Evolutionary conservation across 495 filamentous ascomycete genomes (phyloP).

Genomic region (Penicillium odoratum): DNA sequence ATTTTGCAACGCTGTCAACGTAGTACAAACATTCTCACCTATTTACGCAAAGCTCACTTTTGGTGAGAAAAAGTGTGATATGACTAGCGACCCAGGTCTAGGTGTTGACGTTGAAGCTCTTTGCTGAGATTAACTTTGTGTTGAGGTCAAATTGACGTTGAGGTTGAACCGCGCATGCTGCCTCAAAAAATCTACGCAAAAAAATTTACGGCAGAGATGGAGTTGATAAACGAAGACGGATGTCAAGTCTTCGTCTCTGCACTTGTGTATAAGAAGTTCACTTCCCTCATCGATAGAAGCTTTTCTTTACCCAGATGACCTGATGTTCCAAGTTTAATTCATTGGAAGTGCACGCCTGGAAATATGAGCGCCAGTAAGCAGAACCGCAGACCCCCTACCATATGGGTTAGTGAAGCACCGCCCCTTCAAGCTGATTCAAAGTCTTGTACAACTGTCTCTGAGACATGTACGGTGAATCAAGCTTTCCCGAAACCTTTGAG

Average conservation of each 20-base stretch:
- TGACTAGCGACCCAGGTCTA: neutral
- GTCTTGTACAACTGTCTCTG: neutral
- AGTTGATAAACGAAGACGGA: no score
- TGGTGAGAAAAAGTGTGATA: neutral
- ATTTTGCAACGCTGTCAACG: neutral
- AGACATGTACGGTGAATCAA: neutral
- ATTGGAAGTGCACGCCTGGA: neutral
- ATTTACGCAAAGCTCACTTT: neutral
- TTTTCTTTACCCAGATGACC: neutral
- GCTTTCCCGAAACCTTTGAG: neutral
- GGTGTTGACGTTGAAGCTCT: neutral
- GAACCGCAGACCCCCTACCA: neutral
- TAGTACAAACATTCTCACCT: neutral
- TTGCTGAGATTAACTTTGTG: no score
- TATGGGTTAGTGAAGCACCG: neutral
- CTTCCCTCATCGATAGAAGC: neutral
- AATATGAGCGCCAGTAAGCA: neutral
- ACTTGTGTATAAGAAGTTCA: neutral
- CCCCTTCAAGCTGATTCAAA: neutral
- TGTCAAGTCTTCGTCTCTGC: neutral
- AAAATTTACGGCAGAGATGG: no score
- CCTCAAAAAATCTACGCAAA: neutral
- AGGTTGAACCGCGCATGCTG: neutral
- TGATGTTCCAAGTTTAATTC: neutral
- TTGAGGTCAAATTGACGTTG: neutral